Conservation (phyloP, 2,329 filamentous ascomycete genomes). For the Fusarium sp. region DNA sequence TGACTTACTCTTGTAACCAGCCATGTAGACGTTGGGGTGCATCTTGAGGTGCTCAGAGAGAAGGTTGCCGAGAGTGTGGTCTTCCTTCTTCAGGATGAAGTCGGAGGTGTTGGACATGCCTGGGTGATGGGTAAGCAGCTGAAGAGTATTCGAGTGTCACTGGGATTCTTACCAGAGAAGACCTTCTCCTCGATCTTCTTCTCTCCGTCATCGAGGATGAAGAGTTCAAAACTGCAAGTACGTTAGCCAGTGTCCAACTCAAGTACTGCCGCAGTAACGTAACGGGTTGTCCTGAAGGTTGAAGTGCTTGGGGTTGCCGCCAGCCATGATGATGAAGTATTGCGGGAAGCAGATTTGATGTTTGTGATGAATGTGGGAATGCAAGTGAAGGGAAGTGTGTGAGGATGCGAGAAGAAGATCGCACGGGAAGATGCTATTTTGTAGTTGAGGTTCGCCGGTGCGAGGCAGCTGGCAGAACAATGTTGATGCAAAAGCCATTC, state of each 20-base stretch:
- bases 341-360: not conserved
- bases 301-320: conserved; percentile 54
- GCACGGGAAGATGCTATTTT: not conserved
- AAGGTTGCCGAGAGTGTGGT: conserved; percentile 94
- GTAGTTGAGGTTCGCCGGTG: not conserved
- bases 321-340: conserved; percentile 46
- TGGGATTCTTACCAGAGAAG: conserved; percentile 81
- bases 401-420: not conserved
- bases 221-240: conserved; percentile 84
- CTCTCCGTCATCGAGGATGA: conserved; percentile 87
- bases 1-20: conserved; percentile 86
- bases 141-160: not conserved
- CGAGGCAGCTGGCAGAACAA: not conserved
- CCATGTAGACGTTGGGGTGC: conserved; percentile 86
- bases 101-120: conserved; percentile 95
- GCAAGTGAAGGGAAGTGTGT: not conserved
- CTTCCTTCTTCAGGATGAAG: conserved; percentile 96
- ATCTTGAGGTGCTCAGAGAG: conserved; percentile 87
- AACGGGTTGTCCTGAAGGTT: conserved; percentile 54
- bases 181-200: conserved; percentile 92
- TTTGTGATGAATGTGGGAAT: not conserved
- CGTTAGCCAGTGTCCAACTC: conserved; percentile 37
- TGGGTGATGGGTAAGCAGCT: conserved; percentile 21
- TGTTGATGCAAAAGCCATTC: not conserved
- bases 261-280: conserved; percentile 36